phyloP scores from a whole-genome alignment of 192 early-diverging fungal genomes.

The Backusella westeae region DNA sequence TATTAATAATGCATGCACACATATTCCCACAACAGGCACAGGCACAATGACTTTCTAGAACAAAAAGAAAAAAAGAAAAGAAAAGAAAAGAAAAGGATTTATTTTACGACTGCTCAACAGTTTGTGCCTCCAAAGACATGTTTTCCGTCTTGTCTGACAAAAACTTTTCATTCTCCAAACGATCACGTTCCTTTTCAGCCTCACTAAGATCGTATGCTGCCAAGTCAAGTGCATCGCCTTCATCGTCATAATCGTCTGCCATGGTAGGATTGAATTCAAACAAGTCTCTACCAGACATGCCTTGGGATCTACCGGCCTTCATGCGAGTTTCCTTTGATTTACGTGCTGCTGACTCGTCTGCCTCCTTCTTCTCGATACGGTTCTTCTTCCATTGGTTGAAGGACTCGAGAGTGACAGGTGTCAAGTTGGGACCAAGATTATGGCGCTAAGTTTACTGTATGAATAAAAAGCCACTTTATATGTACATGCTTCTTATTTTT shows the following conservation, averaged over 20 bases:
- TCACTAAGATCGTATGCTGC: constrained; percentile 69
- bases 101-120: constrained; percentile 9
- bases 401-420: constrained; percentile 91
- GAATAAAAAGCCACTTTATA: too few species aligned
- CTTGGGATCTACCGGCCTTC: constrained; percentile 85
- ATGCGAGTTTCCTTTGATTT: constrained; percentile 81
- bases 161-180: constrained; percentile 21
- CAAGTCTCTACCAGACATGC: constrained; percentile 95
- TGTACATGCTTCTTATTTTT: not conserved
- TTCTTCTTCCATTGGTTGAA: constrained; percentile 94
- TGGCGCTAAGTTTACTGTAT: constrained; percentile 62
- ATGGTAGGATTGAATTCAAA: constrained; percentile 97
- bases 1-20: not conserved
- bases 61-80: not conserved
- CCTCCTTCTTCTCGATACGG: constrained; percentile 69
- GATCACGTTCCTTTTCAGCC: constrained; percentile 48
- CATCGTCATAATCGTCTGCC: constrained; percentile 65
- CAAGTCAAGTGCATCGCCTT: constrained; percentile 81
- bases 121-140: constrained; percentile 1
- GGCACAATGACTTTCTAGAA: not conserved
- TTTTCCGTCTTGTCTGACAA: not conserved
- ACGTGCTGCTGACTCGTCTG: constrained; percentile 59
- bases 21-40: not conserved
- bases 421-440: constrained; percentile 86
- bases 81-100: not conserved